A percentile compares a stretch with the other conserved stretches of the same genome.
phyloP scores from a whole-genome alignment of 306 rosid genomes.

The Trichosanthes truncata region DNA sequence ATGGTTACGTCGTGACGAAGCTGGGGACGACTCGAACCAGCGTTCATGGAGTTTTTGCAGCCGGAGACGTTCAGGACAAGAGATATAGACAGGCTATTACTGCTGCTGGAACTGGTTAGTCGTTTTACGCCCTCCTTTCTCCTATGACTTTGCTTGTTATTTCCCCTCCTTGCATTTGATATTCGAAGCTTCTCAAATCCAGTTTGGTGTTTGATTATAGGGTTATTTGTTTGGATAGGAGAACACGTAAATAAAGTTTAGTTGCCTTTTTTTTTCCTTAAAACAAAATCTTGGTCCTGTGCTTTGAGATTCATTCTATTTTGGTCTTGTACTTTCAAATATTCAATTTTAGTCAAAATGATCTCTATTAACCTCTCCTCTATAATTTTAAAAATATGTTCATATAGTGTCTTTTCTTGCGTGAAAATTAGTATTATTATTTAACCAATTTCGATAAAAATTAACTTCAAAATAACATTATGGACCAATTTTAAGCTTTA shows the following conservation, averaged over 20 bases:
- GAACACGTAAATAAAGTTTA: background rate
- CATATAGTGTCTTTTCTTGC: no score
- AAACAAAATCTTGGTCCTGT: no score
- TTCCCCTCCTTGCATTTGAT: background rate
- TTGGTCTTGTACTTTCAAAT: no score
- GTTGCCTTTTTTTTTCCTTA: no score
- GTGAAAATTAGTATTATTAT: no score
- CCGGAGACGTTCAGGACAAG: constrained; percentile 95
- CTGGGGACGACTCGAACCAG: constrained; percentile 63
- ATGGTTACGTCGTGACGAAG: constrained; percentile 50
- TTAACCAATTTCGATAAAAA: no score
- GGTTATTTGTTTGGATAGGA: background rate
- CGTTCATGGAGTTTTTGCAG: constrained; percentile 72
- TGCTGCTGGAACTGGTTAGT: constrained; percentile 72
- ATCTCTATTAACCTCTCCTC: no score
- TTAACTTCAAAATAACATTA: no score
- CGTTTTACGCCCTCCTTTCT: background rate
- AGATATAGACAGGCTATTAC: constrained; percentile 90
- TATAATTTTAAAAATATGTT: no score
- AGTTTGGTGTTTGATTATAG: background rate
- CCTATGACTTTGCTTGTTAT: background rate
- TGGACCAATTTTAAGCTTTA: no score
- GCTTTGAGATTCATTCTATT: no score
- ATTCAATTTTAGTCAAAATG: no score
- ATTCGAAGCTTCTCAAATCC: background rate